These are phyloP conservation scores for Neurospora hispaniola DNA, from an alignment of 495 filamentous ascomycete genomes.

Conservation along the genomic window DNA sequence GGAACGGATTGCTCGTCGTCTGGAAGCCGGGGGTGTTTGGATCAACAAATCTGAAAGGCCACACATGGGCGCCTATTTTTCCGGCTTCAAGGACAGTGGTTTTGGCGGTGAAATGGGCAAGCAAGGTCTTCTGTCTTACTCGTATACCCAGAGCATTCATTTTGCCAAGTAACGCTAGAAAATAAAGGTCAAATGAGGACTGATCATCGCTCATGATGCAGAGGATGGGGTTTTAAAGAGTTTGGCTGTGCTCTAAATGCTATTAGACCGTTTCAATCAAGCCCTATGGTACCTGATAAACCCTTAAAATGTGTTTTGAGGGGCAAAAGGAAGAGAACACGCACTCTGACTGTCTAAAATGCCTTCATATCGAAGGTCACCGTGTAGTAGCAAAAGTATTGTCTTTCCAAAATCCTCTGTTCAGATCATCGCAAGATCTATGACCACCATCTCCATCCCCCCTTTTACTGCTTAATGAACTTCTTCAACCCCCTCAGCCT, in stretches of 20 bases:
- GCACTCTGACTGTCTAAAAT: neutral
- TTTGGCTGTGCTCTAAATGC: neutral
- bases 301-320: neutral
- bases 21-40: conserved; percentile 49
- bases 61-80: conserved; percentile 46
- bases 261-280: neutral
- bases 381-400: neutral
- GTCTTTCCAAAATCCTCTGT: neutral
- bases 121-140: conserved; percentile 48
- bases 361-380: neutral
- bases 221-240: neutral
- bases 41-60: conserved; percentile 43
- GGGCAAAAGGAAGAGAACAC: neutral
- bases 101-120: conserved; percentile 54
- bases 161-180: conserved; percentile 20
- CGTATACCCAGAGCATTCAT: conserved; percentile 43
- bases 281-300: neutral
- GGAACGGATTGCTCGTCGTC: conserved; percentile 36
- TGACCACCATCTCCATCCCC: neutral
- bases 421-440: neutral
- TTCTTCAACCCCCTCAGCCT: conserved; percentile 75
- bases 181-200: neutral
- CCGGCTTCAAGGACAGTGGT: conserved; percentile 55
- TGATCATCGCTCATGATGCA: neutral
- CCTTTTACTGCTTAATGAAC: conserved; percentile 41